Evolutionary conservation across 148 eudicot genomes (phyloP).

Genomic region (Rhododendron kiyosumense): DNA sequence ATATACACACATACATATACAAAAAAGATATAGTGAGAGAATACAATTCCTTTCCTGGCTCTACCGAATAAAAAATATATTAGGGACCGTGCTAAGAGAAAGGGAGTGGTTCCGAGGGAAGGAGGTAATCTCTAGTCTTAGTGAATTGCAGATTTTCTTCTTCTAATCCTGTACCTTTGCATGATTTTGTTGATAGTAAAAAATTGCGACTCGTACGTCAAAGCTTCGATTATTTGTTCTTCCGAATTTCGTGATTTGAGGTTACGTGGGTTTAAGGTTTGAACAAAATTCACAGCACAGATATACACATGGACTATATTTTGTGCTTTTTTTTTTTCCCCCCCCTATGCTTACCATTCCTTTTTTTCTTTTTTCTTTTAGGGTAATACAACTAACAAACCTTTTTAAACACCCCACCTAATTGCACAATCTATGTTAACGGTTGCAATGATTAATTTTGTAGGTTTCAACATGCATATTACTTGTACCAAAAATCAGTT

Average conservation of each 20-base stretch:
- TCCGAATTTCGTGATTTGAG: neutral
- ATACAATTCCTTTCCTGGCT: too few species aligned
- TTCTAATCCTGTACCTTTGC: neutral
- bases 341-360: too few species aligned
- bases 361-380: too few species aligned
- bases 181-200: neutral
- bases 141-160: neutral
- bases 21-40: too few species aligned
- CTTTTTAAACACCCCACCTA: too few species aligned
- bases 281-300: neutral
- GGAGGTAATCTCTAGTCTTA: neutral
- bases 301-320: neutral
- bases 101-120: neutral
- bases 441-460: too few species aligned
- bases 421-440: too few species aligned
- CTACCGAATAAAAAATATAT: neutral
- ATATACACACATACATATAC: too few species aligned
- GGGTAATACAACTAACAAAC: too few species aligned
- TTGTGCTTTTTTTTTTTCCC: too few species aligned
- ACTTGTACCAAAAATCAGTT: too few species aligned
- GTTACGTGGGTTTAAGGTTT: neutral
- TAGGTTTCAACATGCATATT: too few species aligned
- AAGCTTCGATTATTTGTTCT: neutral
- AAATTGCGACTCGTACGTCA: neutral
- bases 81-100: neutral